Evolutionary conservation across 2,329 filamentous ascomycete genomes (phyloP).

Genomic region (Taxawa tesnikishii): DNA sequence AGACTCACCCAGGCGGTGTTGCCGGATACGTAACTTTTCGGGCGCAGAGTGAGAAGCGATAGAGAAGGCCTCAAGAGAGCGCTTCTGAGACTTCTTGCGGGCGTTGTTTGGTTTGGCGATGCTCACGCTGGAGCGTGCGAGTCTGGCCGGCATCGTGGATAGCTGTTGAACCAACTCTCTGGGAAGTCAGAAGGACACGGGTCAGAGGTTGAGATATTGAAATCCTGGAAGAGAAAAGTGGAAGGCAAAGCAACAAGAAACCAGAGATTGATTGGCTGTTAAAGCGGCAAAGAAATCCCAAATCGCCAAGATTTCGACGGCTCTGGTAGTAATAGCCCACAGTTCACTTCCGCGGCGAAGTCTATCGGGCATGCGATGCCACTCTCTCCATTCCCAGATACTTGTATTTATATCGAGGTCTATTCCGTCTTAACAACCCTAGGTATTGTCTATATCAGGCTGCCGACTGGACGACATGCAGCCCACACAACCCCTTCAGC

Average conservation of each 20-base stretch:
- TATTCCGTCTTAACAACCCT: no score
- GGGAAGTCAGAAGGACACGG: no score
- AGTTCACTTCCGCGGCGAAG: no score
- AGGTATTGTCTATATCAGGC: no score
- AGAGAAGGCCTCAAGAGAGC: constrained; percentile 49
- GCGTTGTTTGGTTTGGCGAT: constrained; percentile 19
- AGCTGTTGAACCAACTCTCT: no score
- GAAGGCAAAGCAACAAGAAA: constrained; percentile 1
- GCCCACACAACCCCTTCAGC: constrained; percentile 54
- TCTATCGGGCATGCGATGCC: no score
- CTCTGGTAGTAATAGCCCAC: no score
- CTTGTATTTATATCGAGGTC: no score
- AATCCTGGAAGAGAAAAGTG: neutral
- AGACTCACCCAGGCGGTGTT: constrained; percentile 45
- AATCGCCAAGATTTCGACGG: constrained; percentile 3
- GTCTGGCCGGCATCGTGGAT: constrained; percentile 32
- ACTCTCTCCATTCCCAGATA: no score
- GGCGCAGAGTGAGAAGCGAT: constrained; percentile 49
- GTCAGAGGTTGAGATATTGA: neutral
- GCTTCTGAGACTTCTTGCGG: constrained; percentile 36
- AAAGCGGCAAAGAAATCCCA: constrained; percentile 2
- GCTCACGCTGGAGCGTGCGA: constrained; percentile 24
- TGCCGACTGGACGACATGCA: constrained; percentile 36
- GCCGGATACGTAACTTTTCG: constrained; percentile 39
- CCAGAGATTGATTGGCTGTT: no score